phyloP scores from a whole-genome alignment of 768 basidiomycete species.

The Kockovaella imperatae region DNA sequence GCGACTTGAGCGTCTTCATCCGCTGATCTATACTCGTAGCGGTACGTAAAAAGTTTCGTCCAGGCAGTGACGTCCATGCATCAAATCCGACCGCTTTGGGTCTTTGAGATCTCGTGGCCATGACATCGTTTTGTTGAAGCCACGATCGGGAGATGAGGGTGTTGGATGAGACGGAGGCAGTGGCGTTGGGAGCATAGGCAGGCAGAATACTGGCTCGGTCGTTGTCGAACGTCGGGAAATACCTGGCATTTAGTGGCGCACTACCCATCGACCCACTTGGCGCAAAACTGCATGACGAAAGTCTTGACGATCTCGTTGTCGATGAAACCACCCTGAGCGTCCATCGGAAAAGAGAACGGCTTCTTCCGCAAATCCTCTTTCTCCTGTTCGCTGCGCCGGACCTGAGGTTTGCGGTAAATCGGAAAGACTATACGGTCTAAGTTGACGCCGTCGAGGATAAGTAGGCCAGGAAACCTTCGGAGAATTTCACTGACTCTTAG shows the following conservation, averaged over 20 bases:
- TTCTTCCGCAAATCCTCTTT: constrained; percentile 18
- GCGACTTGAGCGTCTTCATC: constrained; percentile 58
- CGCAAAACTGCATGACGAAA: constrained; percentile 67
- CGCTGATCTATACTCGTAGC: constrained; percentile 26
- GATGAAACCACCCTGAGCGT: constrained; percentile 37
- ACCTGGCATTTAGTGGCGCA: constrained; percentile 49
- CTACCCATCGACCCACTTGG: constrained; percentile 32
- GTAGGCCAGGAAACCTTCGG: constrained; percentile 69
- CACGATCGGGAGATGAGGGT: constrained; percentile 62
- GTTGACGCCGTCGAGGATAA: constrained; percentile 74
- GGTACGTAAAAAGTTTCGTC: constrained; percentile 46
- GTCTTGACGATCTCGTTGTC: constrained; percentile 62
- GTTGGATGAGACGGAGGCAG: constrained; percentile 82
- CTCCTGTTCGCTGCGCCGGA: constrained; percentile 47
- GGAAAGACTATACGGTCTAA: constrained; percentile 69
- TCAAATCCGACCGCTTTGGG: constrained; percentile 23
- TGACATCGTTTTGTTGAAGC: constrained; percentile 45
- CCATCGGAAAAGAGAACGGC: constrained; percentile 67
- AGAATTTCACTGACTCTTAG: constrained; percentile 60
- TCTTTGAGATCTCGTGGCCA: constrained; percentile 49
- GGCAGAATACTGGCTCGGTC: constrained; percentile 60
- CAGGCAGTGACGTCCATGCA: constrained; percentile 18
- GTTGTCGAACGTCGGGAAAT: constrained; percentile 74
- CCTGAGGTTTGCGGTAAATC: constrained; percentile 49
- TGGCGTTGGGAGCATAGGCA: constrained; percentile 76